Base-by-base conservation (phyloP, 1,284 basidiomycete species). In the Chondrostereum purpureum region DNA sequence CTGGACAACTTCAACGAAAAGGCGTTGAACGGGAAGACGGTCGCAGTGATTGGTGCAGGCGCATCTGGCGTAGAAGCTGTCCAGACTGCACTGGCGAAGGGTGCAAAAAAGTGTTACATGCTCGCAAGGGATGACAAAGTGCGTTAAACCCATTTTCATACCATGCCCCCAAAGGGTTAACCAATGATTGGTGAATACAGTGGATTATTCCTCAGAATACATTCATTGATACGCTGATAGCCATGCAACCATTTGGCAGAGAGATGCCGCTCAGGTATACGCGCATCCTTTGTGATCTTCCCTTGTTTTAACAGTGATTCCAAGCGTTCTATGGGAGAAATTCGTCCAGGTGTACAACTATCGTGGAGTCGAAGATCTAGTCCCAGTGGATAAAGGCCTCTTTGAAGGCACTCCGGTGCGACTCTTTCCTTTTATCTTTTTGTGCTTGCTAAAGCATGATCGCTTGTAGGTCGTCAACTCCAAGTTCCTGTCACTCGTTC, bases 21-120 rank as follows among this genome's bases (percentile, higher is more conserved):
- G 5, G 55, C 65, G 5, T 55, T 67, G 2, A 57, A 63, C 5
- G 77, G 69, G 0, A 79, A 78, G 61, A 69, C 64, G 13, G 62
- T 78, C 2, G 64, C 73, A 10, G 67, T 80, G 2, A 64, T 83
- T 18, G 80, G 80, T 0, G 73, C 73, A 33, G 79, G 79, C 0
- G 80, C 80, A 0, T 76, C 72, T 40, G 79, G 75, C 5, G 73
- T 82, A 13, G 80, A 83, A 53, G 73, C 78, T 1, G 74, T 78
- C n/a, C 78, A 82, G 53, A 69, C 73, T 1, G 71, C 71, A 1
- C 57, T 77, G 1, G 53, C 60, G 2, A 64, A 70, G 42, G 68
- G 70, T 16, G 78, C 77, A 3, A 65, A 65, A 13, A 57, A 66
- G 17, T 63, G 69, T 3, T 63, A 67, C 2, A 72, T 80, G 58